These are phyloP conservation scores for Spathaspora girioi DNA, from an alignment of 805 yeast species.

Conservation along the genomic window DNA sequence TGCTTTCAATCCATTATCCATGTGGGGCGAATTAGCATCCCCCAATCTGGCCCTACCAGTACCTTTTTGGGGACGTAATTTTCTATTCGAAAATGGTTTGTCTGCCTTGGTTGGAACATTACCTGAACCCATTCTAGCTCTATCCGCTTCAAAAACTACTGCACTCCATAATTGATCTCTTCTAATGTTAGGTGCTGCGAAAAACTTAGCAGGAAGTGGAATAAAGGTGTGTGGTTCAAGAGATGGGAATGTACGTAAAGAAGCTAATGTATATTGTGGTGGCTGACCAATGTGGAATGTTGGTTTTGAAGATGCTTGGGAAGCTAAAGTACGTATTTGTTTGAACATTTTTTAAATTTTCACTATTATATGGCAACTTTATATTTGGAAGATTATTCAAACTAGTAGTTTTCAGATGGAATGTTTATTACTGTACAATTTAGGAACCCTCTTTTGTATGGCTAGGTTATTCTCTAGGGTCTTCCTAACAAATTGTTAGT, in stretches of 20 bases:
- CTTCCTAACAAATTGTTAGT: not conserved
- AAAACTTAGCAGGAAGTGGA: slow-evolving; percentile 70
- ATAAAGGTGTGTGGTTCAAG: slow-evolving; percentile 77
- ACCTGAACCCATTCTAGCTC: slow-evolving; percentile 82
- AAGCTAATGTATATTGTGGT: slow-evolving; percentile 69
- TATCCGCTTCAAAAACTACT: slow-evolving; percentile 87
- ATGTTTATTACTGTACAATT: not conserved
- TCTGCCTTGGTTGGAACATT: slow-evolving; percentile 85
- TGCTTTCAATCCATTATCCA: slow-evolving; percentile 87
- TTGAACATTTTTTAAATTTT: slow-evolving; percentile 15
- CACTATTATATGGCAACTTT: not conserved
- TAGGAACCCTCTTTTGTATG: not conserved
- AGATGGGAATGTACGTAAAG: slow-evolving; percentile 83
- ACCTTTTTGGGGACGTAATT: slow-evolving; percentile 88
- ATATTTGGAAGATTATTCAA: not conserved
- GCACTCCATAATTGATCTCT: slow-evolving; percentile 94
- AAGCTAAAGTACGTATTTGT: slow-evolving; percentile 29
- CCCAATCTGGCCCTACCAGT: slow-evolving; percentile 94
- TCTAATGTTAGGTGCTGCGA: slow-evolving; percentile 56
- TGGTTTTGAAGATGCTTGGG: slow-evolving; percentile 8
- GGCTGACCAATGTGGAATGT: slow-evolving; percentile 38
- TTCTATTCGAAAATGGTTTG: slow-evolving; percentile 78
- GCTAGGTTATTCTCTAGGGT: not conserved
- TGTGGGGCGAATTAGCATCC: slow-evolving; percentile 90
- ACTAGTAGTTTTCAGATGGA: not conserved